phyloP scores from a whole-genome alignment of 805 yeast genomes.

The Yarrowia yakushimensis region DNA sequence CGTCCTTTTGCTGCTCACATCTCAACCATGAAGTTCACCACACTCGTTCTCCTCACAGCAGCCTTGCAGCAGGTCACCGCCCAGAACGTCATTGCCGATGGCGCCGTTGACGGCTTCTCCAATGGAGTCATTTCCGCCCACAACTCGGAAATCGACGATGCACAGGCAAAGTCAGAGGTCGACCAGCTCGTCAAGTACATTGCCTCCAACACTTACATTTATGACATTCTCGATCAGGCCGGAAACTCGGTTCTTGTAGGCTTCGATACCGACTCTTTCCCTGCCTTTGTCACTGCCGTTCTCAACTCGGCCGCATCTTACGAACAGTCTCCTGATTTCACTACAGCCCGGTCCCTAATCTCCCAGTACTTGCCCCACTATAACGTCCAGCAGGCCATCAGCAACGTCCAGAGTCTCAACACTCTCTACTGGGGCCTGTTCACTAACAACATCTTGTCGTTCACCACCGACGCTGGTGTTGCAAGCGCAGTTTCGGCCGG shows the following conservation, averaged over 20 bases:
- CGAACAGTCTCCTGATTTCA: background rate
- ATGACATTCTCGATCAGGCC: background rate
- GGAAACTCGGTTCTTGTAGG: background rate
- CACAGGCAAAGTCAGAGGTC: constrained; percentile 26
- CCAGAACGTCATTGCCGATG: constrained; percentile 16
- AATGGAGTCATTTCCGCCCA: constrained; percentile 10
- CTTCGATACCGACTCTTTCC: background rate
- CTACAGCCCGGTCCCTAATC: background rate
- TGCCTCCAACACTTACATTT: background rate
- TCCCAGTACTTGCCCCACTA: constrained; percentile 10
- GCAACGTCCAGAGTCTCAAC: background rate
- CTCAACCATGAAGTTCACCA: background rate
- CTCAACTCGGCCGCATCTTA: background rate
- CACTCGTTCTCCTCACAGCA: constrained; percentile 1
- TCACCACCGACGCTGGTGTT: background rate
- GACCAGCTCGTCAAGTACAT: constrained; percentile 10
- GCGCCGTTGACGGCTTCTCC: constrained; percentile 18
- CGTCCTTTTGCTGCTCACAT: background rate
- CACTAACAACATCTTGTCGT: background rate
- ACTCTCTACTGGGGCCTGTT: background rate
- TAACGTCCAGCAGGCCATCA: background rate
- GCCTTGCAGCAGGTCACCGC: background rate
- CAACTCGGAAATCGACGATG: constrained; percentile 2
- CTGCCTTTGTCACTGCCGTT: constrained; percentile 1
- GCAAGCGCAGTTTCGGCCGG: background rate